These are phyloP conservation scores for Kuraishia cidri DNA, from an alignment of 805 yeast genomes.

Conservation along the genomic window DNA sequence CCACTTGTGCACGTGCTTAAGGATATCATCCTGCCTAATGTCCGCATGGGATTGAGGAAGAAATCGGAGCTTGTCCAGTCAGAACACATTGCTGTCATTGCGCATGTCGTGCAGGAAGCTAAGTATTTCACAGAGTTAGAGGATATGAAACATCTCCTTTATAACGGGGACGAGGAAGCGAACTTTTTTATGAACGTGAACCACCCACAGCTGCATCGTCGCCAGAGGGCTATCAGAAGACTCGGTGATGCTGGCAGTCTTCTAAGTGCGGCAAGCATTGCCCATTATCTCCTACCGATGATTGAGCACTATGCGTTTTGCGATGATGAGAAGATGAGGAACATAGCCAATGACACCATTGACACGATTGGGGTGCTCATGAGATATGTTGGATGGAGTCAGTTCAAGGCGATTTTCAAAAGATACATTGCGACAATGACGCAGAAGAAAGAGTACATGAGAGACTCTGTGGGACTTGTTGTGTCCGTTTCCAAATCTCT, in stretches of 20 bases:
- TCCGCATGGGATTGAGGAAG: conserved; percentile 60
- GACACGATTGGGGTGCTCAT: conserved; percentile 52
- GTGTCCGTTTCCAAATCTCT: conserved; percentile 45
- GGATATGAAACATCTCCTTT: conserved; percentile 58
- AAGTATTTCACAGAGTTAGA: conserved; percentile 35
- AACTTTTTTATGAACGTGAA: conserved; percentile 69
- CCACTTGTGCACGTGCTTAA: conserved; percentile 33
- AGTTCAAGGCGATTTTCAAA: conserved; percentile 64
- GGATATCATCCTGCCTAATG: conserved; percentile 48
- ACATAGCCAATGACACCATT: conserved; percentile 59
- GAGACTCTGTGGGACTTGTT: conserved; percentile 50
- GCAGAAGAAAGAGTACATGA: conserved; percentile 26
- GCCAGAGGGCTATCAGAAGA: conserved; percentile 74
- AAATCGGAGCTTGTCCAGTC: conserved; percentile 51
- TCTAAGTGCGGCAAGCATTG: conserved; percentile 48
- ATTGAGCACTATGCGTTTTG: conserved; percentile 71
- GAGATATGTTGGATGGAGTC: conserved; percentile 62
- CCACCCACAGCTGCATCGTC: conserved; percentile 80
- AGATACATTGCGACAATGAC: conserved; percentile 41
- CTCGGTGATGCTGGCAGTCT: conserved; percentile 32
- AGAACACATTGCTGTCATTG: conserved; percentile 63
- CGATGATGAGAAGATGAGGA: conserved; percentile 39
- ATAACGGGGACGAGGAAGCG: conserved; percentile 71
- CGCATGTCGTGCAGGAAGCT: conserved; percentile 46
- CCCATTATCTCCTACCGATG: conserved; percentile 79